Base-by-base conservation (phyloP, 2,329 filamentous ascomycete genomes). In the Teratosphaeriaceae sp. region DNA sequence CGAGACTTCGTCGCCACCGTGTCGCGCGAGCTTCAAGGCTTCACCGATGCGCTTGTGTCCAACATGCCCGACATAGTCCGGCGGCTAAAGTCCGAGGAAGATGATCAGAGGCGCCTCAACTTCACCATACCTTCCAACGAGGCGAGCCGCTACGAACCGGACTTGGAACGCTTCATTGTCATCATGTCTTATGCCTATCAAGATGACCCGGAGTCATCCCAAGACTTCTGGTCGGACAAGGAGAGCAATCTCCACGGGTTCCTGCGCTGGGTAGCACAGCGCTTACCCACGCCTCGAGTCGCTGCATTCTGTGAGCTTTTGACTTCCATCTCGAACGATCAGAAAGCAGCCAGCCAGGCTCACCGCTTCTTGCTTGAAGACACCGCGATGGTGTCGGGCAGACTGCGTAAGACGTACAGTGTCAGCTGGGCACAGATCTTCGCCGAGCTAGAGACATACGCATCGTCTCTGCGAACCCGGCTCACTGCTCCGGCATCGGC, bases 231-330 rank as follows among this genome's bases (percentile, higher is more conserved):
- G 92, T 78, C 78, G 23, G 89, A 96, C 59, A 81, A 85, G 2
- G 92, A 98, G 56, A 88, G 88, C 59, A 95, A 96, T 54, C 71
- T 98, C 23, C 86, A 89, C 49, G 92, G 92, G 0, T 98, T 98
- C 61, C 75, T 98, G 61, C 86, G 94, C 51, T 98, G 92, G 92
- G 86, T 89, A n/a, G 95, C 92, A 3, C 84, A 88, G 54, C 78
- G 92, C 55, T 88, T 94, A 47, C 95, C 94, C 0, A 96, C 94
- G 0, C 92, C 92, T n/a, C 76, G 95, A 19, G 89, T 94, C 46
- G 92, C 88, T 48, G 89, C 90, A 11, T 98, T 97, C 56, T 98
- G 92, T 64, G 90, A 97, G 61, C 90, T 98, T 81, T 72, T 98
- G 13, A 85, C 88, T 58, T 84, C 89, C 1, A 82, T 98, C 37